phyloP scores from a whole-genome alignment of 108 stramenopile genomes.

The Nitzschia sp. region DNA sequence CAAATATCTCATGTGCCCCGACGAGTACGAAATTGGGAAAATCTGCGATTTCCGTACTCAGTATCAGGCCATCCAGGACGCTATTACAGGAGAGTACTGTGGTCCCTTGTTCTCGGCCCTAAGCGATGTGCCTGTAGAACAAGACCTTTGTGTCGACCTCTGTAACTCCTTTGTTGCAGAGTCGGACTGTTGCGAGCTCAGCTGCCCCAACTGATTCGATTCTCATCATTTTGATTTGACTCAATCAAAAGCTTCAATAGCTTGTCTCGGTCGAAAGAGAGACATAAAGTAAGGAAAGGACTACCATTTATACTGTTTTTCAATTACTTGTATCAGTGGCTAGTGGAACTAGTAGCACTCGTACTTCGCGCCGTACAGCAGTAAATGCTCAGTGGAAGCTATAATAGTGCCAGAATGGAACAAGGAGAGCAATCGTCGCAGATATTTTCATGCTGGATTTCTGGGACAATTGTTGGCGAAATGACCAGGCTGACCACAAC shows the following conservation, averaged over 20 bases:
- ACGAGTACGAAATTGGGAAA: neutral
- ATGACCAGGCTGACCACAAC: conserved; percentile 55
- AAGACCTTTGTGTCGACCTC: neutral
- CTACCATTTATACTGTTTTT: no score
- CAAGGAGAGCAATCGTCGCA: no score
- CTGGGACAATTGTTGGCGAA: conserved; percentile 56
- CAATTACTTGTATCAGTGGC: no score
- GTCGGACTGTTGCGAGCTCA: neutral
- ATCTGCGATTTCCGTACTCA: neutral
- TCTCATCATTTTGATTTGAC: no score
- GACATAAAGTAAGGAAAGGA: no score
- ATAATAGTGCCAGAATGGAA: no score
- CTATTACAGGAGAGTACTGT: neutral
- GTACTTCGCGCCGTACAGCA: no score
- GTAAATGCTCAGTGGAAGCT: no score
- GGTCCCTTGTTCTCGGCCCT: neutral
- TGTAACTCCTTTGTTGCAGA: neutral
- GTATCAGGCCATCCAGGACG: neutral
- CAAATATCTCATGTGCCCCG: neutral
- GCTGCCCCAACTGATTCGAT: neutral
- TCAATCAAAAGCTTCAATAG: no score
- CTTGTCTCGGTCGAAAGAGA: no score
- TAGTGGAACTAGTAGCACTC: no score
- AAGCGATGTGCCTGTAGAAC: neutral
- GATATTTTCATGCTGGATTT: no score